Percentiles rank a stretch among this genome's conserved stretches.
Evolutionary conservation across 495 filamentous ascomycete genomes (phyloP).

Genomic region (Neurospora sp.): DNA sequence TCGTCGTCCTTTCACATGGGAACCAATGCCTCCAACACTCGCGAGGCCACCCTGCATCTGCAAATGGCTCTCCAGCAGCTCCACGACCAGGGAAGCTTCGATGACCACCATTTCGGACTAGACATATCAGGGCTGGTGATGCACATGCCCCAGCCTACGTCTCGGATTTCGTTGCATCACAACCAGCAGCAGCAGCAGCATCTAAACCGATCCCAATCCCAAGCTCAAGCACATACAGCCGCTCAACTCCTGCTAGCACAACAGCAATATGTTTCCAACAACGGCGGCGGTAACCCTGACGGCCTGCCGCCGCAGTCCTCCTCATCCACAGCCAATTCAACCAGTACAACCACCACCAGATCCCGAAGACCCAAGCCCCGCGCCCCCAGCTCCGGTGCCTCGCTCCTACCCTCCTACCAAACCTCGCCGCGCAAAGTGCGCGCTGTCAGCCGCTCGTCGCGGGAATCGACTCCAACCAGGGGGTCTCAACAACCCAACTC

Average conservation of each 20-base stretch:
- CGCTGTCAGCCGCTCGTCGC: constrained; percentile 11
- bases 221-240: not conserved
- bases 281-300: not conserved
- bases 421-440: constrained; percentile 29
- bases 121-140: constrained; percentile 26
- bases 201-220: not conserved
- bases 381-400: constrained; percentile 32
- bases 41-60: not conserved
- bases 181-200: constrained; percentile 9
- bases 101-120: constrained; percentile 19
- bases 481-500: not conserved
- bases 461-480: not conserved
- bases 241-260: not conserved
- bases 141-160: constrained; percentile 21
- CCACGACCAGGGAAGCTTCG: constrained; percentile 10
- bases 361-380: constrained; percentile 27
- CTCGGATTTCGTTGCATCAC: not conserved
- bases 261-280: not conserved
- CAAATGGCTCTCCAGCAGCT: constrained; percentile 1
- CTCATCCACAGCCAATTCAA: not conserved
- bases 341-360: not conserved
- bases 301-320: not conserved
- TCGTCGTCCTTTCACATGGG: constrained; percentile 3
- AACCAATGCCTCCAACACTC: constrained; percentile 4
- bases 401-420: constrained; percentile 20